phyloP scores from a whole-genome alignment of 352 stramenopile genomes.

The Globisporangium viniferum region DNA sequence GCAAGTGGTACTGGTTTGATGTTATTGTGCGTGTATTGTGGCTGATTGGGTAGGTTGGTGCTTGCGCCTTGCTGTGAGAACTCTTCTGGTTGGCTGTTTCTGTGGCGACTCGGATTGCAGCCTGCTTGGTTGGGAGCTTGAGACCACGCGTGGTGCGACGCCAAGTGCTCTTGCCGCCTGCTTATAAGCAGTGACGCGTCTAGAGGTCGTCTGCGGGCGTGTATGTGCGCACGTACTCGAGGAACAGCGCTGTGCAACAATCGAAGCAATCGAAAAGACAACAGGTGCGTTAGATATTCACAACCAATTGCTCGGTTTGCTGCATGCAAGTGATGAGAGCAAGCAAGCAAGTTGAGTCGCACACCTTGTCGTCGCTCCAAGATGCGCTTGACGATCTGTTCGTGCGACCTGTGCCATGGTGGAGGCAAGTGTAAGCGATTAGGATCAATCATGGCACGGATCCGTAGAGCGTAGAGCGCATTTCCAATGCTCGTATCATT shows the following conservation, averaged over 20 bases:
- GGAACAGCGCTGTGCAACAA: slow-evolving; percentile 30
- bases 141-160: not conserved
- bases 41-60: not conserved
- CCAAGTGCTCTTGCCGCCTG: not conserved
- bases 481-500: not conserved
- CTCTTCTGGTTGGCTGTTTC: too few species aligned
- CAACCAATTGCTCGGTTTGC: not conserved
- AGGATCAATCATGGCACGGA: not conserved
- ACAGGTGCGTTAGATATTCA: not conserved
- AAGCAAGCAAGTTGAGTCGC: not conserved
- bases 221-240: slow-evolving; percentile 45
- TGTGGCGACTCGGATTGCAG: too few species aligned
- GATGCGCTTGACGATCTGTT: slow-evolving; percentile 34
- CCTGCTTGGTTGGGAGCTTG: not conserved
- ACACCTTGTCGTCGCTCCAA: slow-evolving; percentile 34
- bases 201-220: slow-evolving; percentile 31
- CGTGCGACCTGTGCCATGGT: slow-evolving; percentile 25
- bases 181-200: not conserved
- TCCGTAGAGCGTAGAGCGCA: too few species aligned
- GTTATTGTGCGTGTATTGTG: not conserved
- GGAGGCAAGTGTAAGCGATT: not conserved
- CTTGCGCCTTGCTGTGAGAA: too few species aligned
- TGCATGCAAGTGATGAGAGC: not conserved
- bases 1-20: not conserved
- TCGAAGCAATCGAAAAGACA: not conserved